These are phyloP conservation scores for Ophiosphaerella herpotricha DNA, from an alignment of 2,329 filamentous ascomycete genomes.

Conservation along the genomic window DNA sequence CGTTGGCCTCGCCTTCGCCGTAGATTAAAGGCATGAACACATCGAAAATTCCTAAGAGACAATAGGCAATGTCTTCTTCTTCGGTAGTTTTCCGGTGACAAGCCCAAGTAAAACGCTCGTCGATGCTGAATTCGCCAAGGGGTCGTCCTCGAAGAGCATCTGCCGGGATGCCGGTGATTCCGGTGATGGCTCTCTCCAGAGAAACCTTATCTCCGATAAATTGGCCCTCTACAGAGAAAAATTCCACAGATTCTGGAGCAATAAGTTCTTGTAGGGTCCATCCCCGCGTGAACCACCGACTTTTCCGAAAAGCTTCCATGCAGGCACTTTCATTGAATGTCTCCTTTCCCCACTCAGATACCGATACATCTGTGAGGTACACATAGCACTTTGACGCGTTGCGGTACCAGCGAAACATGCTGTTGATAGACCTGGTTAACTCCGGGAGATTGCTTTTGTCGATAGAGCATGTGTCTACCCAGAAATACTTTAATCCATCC, in stretches of 20 bases:
- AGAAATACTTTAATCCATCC: background rate
- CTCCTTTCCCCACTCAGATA: background rate
- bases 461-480: background rate
- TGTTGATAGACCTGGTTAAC: too few relatives aligned
- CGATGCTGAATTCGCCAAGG: constrained; percentile 7
- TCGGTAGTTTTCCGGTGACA: constrained; percentile 14
- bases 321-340: background rate
- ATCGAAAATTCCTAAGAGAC: background rate
- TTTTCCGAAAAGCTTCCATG: background rate
- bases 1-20: background rate
- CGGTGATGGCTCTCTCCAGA: constrained; percentile 2
- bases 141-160: constrained; percentile 6
- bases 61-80: constrained; percentile 12
- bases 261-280: background rate
- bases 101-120: constrained; percentile 18
- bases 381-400: constrained; percentile 1
- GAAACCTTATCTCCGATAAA: background rate
- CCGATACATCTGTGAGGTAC: constrained; percentile 1
- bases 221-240: constrained; percentile 2
- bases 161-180: constrained; percentile 4
- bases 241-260: constrained; percentile 5
- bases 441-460: background rate
- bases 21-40: background rate
- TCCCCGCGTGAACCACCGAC: background rate
- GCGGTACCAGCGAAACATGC: background rate